phyloP scores from a whole-genome alignment of 2,329 filamentous ascomycete species.

The Paecilomyces fulvus region DNA sequence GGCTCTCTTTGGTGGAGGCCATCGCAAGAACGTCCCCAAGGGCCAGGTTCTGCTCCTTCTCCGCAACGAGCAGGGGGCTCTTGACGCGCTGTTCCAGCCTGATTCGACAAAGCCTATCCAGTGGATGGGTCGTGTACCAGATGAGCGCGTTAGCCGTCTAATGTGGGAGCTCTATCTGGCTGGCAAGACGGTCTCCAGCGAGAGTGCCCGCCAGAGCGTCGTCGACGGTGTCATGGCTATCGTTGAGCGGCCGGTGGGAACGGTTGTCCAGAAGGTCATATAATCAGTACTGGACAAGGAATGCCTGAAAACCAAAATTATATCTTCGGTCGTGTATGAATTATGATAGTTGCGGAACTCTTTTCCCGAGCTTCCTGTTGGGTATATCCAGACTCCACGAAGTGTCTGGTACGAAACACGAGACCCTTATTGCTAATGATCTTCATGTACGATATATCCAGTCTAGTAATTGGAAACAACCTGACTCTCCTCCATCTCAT shows the following conservation, averaged over 20 bases:
- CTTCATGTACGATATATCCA: not conserved
- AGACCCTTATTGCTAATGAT: not conserved
- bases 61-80: constrained; percentile 55
- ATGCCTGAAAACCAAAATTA: not conserved
- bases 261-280: constrained; percentile 68
- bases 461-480: not conserved
- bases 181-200: constrained; percentile 78
- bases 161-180: constrained; percentile 88
- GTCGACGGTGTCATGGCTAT: constrained; percentile 82
- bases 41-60: constrained; percentile 66
- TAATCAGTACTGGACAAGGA: constrained; percentile 6
- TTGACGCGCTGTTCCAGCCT: constrained; percentile 59
- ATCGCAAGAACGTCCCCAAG: constrained; percentile 62
- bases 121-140: constrained; percentile 61
- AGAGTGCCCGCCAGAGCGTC: constrained; percentile 69
- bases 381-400: not conserved
- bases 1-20: constrained; percentile 66
- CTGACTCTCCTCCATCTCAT: not conserved
- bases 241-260: constrained; percentile 79
- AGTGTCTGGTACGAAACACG: not conserved
- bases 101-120: constrained; percentile 40
- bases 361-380: not conserved
- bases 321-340: not conserved
- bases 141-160: constrained; percentile 71
- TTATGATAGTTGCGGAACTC: not conserved